phyloP scores from a whole-genome alignment of 2,329 filamentous ascomycete species.

The Erysiphe pulchra region DNA sequence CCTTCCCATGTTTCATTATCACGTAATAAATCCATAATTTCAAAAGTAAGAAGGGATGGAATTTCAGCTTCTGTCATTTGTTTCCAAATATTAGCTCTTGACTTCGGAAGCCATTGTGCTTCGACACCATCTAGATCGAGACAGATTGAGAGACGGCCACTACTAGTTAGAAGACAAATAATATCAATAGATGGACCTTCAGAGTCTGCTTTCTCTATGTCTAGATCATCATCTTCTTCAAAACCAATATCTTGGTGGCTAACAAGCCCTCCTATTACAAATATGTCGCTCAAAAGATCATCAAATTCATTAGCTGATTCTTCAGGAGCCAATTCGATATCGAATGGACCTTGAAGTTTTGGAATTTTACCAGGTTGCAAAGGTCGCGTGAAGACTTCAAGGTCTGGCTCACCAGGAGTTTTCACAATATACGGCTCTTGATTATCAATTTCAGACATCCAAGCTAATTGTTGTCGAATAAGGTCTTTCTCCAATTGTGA shows the following conservation, averaged over 20 bases:
- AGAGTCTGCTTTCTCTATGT: conserved; percentile 27
- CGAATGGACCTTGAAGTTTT: conserved; percentile 35
- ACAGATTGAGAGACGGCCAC: conserved; percentile 33
- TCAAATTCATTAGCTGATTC: conserved; percentile 29
- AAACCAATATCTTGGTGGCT: conserved; percentile 33
- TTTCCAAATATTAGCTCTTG: conserved; percentile 20
- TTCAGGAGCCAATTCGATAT: conserved; percentile 22
- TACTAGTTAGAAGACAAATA: conserved; percentile 32
- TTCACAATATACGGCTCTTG: conserved; percentile 34
- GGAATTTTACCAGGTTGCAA: conserved; percentile 30
- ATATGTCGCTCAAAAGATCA: conserved; percentile 31
- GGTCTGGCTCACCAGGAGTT: conserved; percentile 20
- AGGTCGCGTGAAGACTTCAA: conserved; percentile 28
- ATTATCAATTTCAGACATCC: conserved; percentile 39
- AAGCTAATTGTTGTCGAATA: conserved; percentile 37
- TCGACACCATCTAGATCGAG: conserved; percentile 35
- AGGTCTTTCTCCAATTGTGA: conserved; percentile 27
- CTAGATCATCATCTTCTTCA: conserved; percentile 38
- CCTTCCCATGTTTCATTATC: conserved; percentile 27
- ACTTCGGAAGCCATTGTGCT: conserved; percentile 37
- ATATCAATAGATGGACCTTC: conserved; percentile 34
- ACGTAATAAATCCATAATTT: conserved; percentile 33
- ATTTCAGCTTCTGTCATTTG: conserved; percentile 16
- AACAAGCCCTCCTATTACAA: conserved; percentile 34
- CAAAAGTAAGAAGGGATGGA: conserved; percentile 31